These are phyloP conservation scores for Trichoderma asperellum DNA, from an alignment of 2,329 filamentous ascomycete genomes.

Conservation along the genomic window DNA sequence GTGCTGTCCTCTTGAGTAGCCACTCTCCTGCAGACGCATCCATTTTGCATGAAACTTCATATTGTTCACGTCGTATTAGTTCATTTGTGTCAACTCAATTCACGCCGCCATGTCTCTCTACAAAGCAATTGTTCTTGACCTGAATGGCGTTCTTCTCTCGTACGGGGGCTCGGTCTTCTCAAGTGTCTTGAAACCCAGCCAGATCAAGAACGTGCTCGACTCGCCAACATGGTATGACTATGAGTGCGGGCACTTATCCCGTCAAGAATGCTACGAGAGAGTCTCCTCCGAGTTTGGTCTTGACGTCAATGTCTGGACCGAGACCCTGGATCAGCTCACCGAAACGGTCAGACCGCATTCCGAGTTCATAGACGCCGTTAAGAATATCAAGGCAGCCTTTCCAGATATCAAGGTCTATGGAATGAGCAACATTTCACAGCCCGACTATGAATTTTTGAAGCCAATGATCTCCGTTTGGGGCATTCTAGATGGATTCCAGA, in stretches of 20 bases:
- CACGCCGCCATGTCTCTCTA: not conserved
- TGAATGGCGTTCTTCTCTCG: not conserved
- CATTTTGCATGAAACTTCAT: not conserved
- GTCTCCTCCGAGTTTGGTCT: constrained; percentile 6
- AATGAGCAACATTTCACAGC: constrained; percentile 14
- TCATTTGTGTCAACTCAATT: not conserved
- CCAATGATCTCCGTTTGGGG: constrained; percentile 5
- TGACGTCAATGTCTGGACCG: not conserved
- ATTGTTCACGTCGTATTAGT: not conserved
- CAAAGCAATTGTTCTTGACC: not conserved
- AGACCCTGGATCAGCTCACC: not conserved
- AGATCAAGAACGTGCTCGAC: constrained; percentile 2
- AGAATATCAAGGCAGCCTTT: not conserved
- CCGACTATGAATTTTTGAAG: not conserved
- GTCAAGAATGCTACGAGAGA: constrained; percentile 8
- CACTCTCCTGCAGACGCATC: not conserved
- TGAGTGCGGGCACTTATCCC: constrained; percentile 12
- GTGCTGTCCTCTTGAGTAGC: not conserved
- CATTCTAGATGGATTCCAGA: constrained; percentile 7
- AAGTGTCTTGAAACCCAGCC: not conserved
- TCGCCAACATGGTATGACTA: constrained; percentile 20
- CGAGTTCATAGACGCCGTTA: not conserved
- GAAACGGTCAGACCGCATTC: not conserved
- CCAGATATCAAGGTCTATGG: constrained; percentile 5
- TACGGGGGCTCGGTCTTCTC: not conserved